These are phyloP conservation scores for Jaenimonas drosophilae DNA, from an alignment of 208 protist genomes.

Conservation along the genomic window DNA sequence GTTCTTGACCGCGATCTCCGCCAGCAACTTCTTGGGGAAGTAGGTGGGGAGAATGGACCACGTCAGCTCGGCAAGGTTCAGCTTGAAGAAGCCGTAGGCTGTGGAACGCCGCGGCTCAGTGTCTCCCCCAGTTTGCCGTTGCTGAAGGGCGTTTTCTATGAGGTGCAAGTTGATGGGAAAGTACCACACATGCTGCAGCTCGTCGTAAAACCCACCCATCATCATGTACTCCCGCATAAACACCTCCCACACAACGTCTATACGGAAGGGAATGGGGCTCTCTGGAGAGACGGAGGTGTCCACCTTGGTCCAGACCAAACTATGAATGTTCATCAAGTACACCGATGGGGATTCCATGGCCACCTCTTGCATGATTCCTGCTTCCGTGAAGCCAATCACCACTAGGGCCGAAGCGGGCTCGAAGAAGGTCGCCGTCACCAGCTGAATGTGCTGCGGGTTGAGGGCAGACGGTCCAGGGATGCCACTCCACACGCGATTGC, in stretches of 20 bases:
- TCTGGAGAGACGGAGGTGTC: constrained; percentile 43
- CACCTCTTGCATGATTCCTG: background rate
- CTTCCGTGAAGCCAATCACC: constrained; percentile 30
- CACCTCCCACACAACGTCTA: constrained; percentile 50
- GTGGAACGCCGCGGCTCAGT: background rate
- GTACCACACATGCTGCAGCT: constrained; percentile 43
- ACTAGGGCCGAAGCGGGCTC: constrained; percentile 26
- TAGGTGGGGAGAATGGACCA: constrained; percentile 66
- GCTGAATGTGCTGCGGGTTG: constrained; percentile 67
- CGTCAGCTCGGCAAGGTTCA: constrained; percentile 48
- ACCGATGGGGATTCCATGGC: constrained; percentile 28
- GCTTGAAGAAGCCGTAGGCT: constrained; percentile 57
- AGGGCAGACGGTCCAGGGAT: constrained; percentile 50
- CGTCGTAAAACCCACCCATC: constrained; percentile 54
- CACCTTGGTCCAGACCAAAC: constrained; percentile 53
- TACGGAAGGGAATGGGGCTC: constrained; percentile 71
- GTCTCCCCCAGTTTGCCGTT: no score
- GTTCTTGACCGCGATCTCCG: constrained; percentile 20
- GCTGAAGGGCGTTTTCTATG: constrained; percentile 11
- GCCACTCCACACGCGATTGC: constrained; percentile 67
- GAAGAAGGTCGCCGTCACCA: constrained; percentile 43
- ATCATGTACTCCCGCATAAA: constrained; percentile 48
- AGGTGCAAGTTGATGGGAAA: constrained; percentile 46
- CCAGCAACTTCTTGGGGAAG: constrained; percentile 31
- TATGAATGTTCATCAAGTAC: constrained; percentile 67